Evolutionary conservation across 805 yeast genomes (phyloP), one percentile per base, ranked within the genome.

Genomic region (Priceomyces melissophilus): DNA sequence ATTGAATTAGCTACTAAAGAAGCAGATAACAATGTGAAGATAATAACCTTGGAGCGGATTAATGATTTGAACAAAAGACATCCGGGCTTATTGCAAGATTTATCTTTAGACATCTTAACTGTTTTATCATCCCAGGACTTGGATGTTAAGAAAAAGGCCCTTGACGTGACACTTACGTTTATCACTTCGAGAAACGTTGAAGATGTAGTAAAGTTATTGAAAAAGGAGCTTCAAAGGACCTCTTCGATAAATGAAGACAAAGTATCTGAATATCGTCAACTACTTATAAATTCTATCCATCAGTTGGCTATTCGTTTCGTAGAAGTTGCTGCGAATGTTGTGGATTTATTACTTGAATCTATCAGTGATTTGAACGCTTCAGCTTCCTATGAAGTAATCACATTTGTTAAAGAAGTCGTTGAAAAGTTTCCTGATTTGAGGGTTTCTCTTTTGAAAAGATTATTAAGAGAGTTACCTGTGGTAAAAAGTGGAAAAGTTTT

Each of bases 11-110:
- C 96, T 27, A 82, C 83, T 52, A 87, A 84, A 58, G 98, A 89
- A 60, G 76, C 96, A n/a, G 98, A 93, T 64, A 90, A 87, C 68
- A 93, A 90, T 57, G 90, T 91, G 53, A 95, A 95, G 65, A 76
- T 93, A 49, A 90, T 91, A 55, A 93, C 95, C 14, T 74, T 93
- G 57, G 93, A 88, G 58, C 80, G 95, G 62, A 82, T 93, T 45
- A 78, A 78, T 52, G 88, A 84, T 40, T 78, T 93, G 39, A 84
- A 87, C 56, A 69, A 70, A 46, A 76, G 75, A 46, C 79, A 82
- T 58, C 91, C 93, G 15, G 96, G 96, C 39, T 73, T 86, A 36
- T 74, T 91, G 50, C 90, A 87, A 57, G 95, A 86, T 42, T 74
- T 86, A 47, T 81, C 87, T 20, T 73, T 93, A 65, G 98, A 93